Conservation (phyloP, 352 stramenopile species). For the Phytopythium vexans region DNA sequence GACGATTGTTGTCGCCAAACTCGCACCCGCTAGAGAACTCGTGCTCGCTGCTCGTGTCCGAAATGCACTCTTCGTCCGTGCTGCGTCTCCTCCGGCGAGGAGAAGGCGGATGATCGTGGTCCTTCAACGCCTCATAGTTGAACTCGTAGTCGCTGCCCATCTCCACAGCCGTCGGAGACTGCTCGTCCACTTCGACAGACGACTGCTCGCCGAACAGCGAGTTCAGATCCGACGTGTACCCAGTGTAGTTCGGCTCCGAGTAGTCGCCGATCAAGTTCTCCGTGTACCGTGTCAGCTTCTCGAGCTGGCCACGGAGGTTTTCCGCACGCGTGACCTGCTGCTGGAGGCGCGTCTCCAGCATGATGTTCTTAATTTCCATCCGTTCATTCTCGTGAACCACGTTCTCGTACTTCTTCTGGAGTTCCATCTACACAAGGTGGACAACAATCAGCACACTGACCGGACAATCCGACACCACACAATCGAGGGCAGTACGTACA, state of each 20-base stretch:
- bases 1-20: slow-evolving; percentile 24
- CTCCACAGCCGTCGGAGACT: slow-evolving; percentile 35
- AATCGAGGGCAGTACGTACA: slow-evolving; percentile 8
- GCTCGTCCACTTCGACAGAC: slow-evolving; percentile 24
- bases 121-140: slow-evolving; percentile 38
- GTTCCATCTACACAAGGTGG: slow-evolving; percentile 23
- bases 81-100: slow-evolving; percentile 23
- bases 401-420: slow-evolving; percentile 54
- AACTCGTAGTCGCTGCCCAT: slow-evolving; percentile 40
- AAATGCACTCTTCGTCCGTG: slow-evolving; percentile 58
- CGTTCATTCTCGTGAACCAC: slow-evolving; percentile 40
- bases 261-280: slow-evolving; percentile 59
- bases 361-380: slow-evolving; percentile 55
- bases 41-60: slow-evolving; percentile 47
- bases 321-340: slow-evolving; percentile 63
- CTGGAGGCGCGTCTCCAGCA: slow-evolving; percentile 61
- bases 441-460: neutral
- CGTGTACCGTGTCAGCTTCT: slow-evolving; percentile 70
- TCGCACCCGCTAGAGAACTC: slow-evolving; percentile 17
- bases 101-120: slow-evolving; percentile 1
- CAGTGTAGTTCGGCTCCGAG: slow-evolving; percentile 42
- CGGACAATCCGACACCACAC: neutral
- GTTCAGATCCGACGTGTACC: slow-evolving; percentile 48
- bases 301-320: slow-evolving; percentile 60
- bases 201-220: slow-evolving; percentile 45